phyloP scores from a whole-genome alignment of 2,329 filamentous ascomycete species.

The Sporothrix inflata region DNA sequence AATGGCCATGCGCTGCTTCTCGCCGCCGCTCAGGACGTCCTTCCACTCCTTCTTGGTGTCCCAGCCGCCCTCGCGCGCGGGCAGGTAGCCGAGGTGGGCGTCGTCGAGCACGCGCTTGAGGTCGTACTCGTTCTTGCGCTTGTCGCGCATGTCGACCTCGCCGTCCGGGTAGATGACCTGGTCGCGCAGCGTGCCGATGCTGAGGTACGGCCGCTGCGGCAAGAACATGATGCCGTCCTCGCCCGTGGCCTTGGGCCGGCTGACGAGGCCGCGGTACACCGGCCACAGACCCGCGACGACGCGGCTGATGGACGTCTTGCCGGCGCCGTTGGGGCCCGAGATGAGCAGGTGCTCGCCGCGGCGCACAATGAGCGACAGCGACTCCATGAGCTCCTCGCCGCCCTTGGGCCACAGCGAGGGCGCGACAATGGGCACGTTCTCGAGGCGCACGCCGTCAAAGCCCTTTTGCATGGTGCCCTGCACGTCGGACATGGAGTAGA shows the following conservation, averaged over 20 bases:
- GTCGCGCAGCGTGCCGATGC: constrained; percentile 87
- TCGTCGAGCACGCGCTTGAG: constrained; percentile 79
- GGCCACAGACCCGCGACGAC: constrained; percentile 94
- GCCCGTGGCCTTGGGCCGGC: constrained; percentile 76
- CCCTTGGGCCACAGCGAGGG: constrained; percentile 86
- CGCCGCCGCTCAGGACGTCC: constrained; percentile 92
- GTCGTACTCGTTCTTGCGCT: constrained; percentile 75
- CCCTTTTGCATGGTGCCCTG: constrained; percentile 94
- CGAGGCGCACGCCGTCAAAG: constrained; percentile 90
- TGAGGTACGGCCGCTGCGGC: constrained; percentile 89
- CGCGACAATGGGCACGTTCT: constrained; percentile 90
- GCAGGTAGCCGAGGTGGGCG: constrained; percentile 84
- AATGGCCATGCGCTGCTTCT: constrained; percentile 95
- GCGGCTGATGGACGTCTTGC: constrained; percentile 85
- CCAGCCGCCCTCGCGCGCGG: constrained; percentile 92
- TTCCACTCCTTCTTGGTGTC: constrained; percentile 98
- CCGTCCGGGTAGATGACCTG: constrained; percentile 98
- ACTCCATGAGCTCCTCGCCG: constrained; percentile 88
- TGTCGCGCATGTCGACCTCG: constrained; percentile 88
- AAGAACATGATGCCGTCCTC: constrained; percentile 98
- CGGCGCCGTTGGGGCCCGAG: constrained; percentile 91
- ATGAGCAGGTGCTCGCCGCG: constrained; percentile 92
- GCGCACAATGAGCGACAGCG: constrained; percentile 84
- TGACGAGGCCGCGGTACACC: constrained; percentile 89
- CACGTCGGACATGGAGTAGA: constrained; percentile 87